Conservation (phyloP, 306 rosid species). For the Nissolia schottii region DNA sequence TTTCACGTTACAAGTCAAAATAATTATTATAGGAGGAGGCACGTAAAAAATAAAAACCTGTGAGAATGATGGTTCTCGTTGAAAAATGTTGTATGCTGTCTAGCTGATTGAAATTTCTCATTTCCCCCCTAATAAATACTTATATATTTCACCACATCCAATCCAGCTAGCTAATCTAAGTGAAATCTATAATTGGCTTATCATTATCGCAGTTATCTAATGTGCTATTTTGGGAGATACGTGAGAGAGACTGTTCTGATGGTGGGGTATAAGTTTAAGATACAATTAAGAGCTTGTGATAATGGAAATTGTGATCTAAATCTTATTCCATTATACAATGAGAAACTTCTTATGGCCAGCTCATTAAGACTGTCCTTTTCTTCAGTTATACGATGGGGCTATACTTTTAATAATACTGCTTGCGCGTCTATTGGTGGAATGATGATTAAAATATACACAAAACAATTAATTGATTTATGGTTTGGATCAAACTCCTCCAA, state of each 20-base stretch:
- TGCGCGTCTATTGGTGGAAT: background rate
- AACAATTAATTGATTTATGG: background rate
- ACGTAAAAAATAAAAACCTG: no score
- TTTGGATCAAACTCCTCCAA: background rate
- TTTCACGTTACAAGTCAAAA: no score
- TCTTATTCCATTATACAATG: background rate
- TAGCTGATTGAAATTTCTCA: background rate
- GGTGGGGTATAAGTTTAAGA: background rate
- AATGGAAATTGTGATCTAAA: background rate
- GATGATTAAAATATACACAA: background rate
- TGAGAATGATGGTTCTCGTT: no score
- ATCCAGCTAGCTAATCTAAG: background rate
- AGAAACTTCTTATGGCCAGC: background rate
- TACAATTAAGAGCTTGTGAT: background rate
- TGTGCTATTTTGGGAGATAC: background rate
- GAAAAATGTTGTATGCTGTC: background rate
- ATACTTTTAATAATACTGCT: background rate
- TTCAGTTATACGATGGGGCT: background rate
- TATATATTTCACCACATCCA: no score
- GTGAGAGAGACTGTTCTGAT: background rate
- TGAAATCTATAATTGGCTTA: background rate
- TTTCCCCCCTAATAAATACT: no score
- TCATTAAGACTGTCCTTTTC: background rate
- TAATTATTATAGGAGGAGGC: no score
- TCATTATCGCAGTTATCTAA: background rate